A percentile compares a stretch with the other conserved stretches of the same genome.
Conservation (phyloP, 1,284 basidiomycete genomes). For the Xerocomus nothofagi region DNA sequence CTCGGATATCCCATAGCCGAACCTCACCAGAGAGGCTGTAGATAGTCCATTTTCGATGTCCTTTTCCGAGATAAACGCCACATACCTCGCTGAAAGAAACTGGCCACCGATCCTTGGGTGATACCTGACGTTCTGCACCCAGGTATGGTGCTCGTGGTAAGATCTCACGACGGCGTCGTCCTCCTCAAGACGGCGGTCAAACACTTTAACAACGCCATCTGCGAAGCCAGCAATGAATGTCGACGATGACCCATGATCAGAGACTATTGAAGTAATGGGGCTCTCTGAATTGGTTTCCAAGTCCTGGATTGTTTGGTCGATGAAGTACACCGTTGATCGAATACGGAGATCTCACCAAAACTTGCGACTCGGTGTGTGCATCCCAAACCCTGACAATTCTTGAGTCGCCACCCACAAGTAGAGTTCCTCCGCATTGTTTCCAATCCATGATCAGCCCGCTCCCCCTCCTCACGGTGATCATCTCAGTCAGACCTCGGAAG, state of each 20-base stretch:
- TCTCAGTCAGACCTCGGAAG: slow-evolving; percentile 87
- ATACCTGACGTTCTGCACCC: slow-evolving; percentile 91
- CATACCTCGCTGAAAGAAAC: slow-evolving; percentile 87
- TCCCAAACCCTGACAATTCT: slow-evolving; percentile 93
- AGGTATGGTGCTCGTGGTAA: slow-evolving; percentile 83
- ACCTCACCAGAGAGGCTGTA: slow-evolving; percentile 87
- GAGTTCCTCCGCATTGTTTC: slow-evolving; percentile 86
- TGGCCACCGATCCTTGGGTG: slow-evolving; percentile 75
- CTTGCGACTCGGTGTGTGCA: slow-evolving; percentile 85
- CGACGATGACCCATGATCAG: slow-evolving; percentile 77
- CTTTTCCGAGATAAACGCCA: neutral
- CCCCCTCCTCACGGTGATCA: slow-evolving; percentile 71
- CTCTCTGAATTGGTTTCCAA: slow-evolving; percentile 88
- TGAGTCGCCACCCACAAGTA: slow-evolving; percentile 91
- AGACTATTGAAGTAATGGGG: slow-evolving; percentile 84
- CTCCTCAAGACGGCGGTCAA: slow-evolving; percentile 87
- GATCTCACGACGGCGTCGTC: slow-evolving; percentile 83
- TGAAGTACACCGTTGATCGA: neutral
- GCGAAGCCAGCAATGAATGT: slow-evolving; percentile 92
- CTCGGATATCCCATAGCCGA: slow-evolving; percentile 89
- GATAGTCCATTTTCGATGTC: neutral
- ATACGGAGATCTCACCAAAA: slow-evolving; percentile 55
- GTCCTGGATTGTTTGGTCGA: slow-evolving; percentile 50
- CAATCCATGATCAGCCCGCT: slow-evolving; percentile 90
- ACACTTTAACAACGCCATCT: slow-evolving; percentile 88